Conservation (phyloP, 768 basidiomycete genomes). For the Brasilioporus rufonigricans region DNA sequence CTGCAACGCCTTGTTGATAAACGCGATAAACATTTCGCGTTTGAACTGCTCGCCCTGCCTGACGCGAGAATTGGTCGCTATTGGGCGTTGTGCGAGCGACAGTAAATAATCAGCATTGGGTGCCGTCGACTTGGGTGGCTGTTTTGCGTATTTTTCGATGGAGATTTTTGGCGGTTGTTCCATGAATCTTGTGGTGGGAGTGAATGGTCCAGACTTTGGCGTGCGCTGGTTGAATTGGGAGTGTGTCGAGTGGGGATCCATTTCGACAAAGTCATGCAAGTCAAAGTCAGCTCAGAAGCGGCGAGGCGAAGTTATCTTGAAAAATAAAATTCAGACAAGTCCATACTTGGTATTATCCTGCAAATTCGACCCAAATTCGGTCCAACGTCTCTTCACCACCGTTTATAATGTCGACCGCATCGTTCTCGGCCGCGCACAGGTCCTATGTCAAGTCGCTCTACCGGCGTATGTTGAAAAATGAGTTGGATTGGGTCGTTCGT, state of each 20-base stretch:
- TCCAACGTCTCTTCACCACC: neutral
- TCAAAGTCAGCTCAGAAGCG: neutral
- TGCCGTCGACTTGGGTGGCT: slow-evolving; percentile 25
- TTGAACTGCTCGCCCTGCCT: slow-evolving; percentile 74
- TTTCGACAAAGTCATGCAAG: slow-evolving; percentile 28
- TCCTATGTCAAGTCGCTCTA: slow-evolving; percentile 91
- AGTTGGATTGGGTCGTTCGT: slow-evolving; percentile 86
- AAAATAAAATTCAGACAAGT: slow-evolving; percentile 4
- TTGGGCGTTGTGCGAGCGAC: slow-evolving; percentile 45
- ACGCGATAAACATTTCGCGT: slow-evolving; percentile 82
- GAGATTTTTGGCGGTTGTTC: slow-evolving; percentile 41
- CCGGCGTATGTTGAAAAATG: slow-evolving; percentile 80
- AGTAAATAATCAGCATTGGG: slow-evolving; percentile 10
- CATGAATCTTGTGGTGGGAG: slow-evolving; percentile 45
- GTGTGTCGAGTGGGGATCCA: slow-evolving; percentile 77
- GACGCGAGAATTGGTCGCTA: slow-evolving; percentile 76
- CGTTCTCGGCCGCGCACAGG: slow-evolving; percentile 75
- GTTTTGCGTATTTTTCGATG: slow-evolving; percentile 45
- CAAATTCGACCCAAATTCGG: slow-evolving; percentile 8
- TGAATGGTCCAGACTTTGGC: slow-evolving; percentile 63
- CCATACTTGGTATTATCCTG: slow-evolving; percentile 15
- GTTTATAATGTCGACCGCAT: slow-evolving; percentile 47
- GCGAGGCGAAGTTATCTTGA: neutral
- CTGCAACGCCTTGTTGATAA: slow-evolving; percentile 76
- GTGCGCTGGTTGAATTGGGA: slow-evolving; percentile 74